Evolutionary conservation across 1,284 basidiomycete species (phyloP).

Genomic region (Exobasidium cylindrosporum): DNA sequence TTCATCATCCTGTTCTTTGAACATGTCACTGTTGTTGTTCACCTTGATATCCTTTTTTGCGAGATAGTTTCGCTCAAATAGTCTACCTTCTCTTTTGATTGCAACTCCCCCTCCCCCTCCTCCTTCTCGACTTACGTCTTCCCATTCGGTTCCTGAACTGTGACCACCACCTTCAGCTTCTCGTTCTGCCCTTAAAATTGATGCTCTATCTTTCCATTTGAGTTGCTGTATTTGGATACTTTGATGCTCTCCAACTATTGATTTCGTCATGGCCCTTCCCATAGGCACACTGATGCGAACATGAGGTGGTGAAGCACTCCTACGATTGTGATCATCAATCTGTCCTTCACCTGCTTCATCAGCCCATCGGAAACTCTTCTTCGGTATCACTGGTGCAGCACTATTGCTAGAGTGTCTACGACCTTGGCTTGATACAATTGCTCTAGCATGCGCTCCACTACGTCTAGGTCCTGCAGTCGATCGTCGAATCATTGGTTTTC

Average conservation of each 20-base stretch:
- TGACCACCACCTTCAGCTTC: background rate
- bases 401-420: background rate
- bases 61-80: constrained; percentile 17
- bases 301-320: background rate
- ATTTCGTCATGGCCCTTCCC: background rate
- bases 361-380: constrained; percentile 82
- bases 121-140: constrained; percentile 11
- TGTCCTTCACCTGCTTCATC: constrained; percentile 81
- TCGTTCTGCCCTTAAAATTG: background rate
- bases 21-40: background rate
- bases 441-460: constrained; percentile 64
- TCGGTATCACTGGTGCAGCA: constrained; percentile 28
- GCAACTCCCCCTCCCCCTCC: background rate
- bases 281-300: background rate
- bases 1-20: background rate
- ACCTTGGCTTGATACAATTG: constrained; percentile 37
- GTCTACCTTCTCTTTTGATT: background rate
- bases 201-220: background rate
- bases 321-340: constrained; percentile 67
- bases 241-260: constrained; percentile 1
- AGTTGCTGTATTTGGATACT: constrained; percentile 27
- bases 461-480: constrained; percentile 60
- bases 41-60: background rate
- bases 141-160: constrained; percentile 18
- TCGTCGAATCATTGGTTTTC: constrained; percentile 58